Percentiles rank a stretch among this genome's conserved stretches.
Evolutionary conservation across 495 filamentous ascomycete genomes (phyloP).

Genomic region (Tetracladium setigerum): DNA sequence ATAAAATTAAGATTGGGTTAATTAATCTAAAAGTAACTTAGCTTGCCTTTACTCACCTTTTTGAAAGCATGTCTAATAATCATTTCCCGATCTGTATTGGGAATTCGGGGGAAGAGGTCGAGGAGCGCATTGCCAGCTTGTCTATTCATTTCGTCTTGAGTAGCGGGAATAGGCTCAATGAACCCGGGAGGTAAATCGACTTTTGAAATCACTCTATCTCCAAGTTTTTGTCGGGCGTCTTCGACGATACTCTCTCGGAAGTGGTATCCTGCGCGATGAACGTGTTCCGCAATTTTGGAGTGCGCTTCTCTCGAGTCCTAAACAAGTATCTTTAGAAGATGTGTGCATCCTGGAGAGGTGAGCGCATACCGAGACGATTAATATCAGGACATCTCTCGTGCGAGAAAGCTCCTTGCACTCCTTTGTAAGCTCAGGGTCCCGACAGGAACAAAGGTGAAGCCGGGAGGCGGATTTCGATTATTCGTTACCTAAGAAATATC

Average conservation of each 20-base stretch:
- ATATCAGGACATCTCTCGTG: slow-evolving; percentile 56
- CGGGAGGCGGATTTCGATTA: slow-evolving; percentile 49
- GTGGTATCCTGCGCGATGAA: slow-evolving; percentile 77
- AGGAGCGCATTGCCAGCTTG: slow-evolving; percentile 66
- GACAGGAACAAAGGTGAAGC: slow-evolving; percentile 77
- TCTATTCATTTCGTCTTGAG: slow-evolving; percentile 58
- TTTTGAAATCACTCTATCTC: slow-evolving; percentile 11
- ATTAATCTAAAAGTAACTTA: neutral
- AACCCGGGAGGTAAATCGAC: slow-evolving; percentile 7
- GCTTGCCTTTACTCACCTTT: slow-evolving; percentile 46
- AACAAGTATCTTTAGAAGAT: neutral
- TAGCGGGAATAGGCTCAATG: slow-evolving; percentile 44
- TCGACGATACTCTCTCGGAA: slow-evolving; percentile 46
- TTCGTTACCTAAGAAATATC: slow-evolving; percentile 31
- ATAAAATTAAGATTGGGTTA: slow-evolving; percentile 7
- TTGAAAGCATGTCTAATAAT: slow-evolving; percentile 80
- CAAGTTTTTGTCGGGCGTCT: slow-evolving; percentile 26
- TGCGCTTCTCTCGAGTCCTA: slow-evolving; percentile 17
- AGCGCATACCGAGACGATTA: slow-evolving; percentile 67
- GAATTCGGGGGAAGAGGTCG: slow-evolving; percentile 84
- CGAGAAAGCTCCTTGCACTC: slow-evolving; percentile 76
- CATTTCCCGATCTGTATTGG: slow-evolving; percentile 62
- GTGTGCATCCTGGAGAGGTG: neutral
- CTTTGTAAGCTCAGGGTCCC: slow-evolving; percentile 70
- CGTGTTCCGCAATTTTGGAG: slow-evolving; percentile 47